Conservation (phyloP, 495 filamentous ascomycete genomes). For the Penicillium macrosclerotiorum region DNA sequence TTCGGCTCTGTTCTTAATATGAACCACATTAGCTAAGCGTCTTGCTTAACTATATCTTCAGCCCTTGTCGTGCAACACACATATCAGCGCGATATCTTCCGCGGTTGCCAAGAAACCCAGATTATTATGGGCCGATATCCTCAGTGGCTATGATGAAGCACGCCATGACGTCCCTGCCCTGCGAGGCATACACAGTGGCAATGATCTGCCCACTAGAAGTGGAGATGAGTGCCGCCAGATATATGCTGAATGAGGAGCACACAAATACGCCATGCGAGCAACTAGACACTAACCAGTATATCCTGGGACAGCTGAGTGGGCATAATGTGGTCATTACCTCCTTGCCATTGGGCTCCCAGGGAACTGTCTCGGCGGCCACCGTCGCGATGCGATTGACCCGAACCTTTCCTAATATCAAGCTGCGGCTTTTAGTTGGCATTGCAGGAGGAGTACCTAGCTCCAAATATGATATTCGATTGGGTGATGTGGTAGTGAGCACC, state of each 20-base stretch:
- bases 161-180: neutral
- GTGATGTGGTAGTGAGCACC: neutral
- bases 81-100: neutral
- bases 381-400: constrained; percentile 1
- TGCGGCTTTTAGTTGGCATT: neutral
- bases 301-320: neutral
- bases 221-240: constrained; percentile 7
- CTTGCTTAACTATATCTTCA: no score
- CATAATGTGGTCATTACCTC: constrained; percentile 13
- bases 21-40: no score
- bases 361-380: constrained; percentile 4
- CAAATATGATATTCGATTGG: neutral
- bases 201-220: constrained; percentile 9
- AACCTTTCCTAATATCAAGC: neutral
- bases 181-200: constrained; percentile 3
- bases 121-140: neutral
- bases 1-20: no score
- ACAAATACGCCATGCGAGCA: neutral
- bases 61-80: no score
- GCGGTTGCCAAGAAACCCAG: neutral
- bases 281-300: neutral
- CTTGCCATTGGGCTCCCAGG: constrained; percentile 1
- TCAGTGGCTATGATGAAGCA: neutral
- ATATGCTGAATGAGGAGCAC: constrained; percentile 13
- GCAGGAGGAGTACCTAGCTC: neutral